These are phyloP conservation scores for Fagopyrum tataricum DNA, from an alignment of 148 eudicot species.

Conservation along the genomic window DNA sequence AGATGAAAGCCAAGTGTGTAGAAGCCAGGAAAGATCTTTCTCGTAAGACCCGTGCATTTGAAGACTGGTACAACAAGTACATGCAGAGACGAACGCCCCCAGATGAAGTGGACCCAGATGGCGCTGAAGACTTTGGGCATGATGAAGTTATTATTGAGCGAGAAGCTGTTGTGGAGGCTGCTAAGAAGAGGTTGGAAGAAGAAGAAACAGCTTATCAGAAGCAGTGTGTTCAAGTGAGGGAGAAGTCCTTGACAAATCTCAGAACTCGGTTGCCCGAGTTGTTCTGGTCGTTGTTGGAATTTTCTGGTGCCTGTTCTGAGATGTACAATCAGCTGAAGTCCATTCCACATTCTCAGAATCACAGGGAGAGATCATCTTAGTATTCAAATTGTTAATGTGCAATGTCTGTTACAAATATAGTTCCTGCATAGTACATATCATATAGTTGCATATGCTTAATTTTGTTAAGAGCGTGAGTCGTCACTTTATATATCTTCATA, in stretches of 20 bases:
- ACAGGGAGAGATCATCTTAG: constrained; percentile 24
- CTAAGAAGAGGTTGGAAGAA: constrained; percentile 59
- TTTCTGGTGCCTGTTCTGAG: constrained; percentile 54
- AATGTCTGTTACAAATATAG: too few relatives aligned
- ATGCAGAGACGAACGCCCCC: constrained; percentile 41
- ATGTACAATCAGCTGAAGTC: constrained; percentile 46
- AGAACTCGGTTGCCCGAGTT: constrained; percentile 66
- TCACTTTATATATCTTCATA: not conserved
- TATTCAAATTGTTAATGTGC: not conserved
- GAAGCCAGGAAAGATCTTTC: constrained; percentile 54
- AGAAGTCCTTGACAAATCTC: constrained; percentile 61
- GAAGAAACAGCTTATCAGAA: constrained; percentile 48
- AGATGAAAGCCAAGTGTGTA: constrained; percentile 50
- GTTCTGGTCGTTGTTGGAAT: constrained; percentile 53
- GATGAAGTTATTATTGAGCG: constrained; percentile 45
- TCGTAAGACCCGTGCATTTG: constrained; percentile 46
- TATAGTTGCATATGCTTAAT: not conserved
- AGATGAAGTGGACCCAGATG: constrained; percentile 29
- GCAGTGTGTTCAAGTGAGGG: constrained; percentile 66
- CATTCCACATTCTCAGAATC: constrained; percentile 17
- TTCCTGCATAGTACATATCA: not conserved
- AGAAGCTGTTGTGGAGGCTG: constrained; percentile 36
- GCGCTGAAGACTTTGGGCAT: constrained; percentile 22
- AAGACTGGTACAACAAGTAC: constrained; percentile 62
- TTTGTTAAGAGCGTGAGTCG: not conserved